Evolutionary conservation across 768 basidiomycete species (phyloP).

Genomic region (Suillus bovinus): DNA sequence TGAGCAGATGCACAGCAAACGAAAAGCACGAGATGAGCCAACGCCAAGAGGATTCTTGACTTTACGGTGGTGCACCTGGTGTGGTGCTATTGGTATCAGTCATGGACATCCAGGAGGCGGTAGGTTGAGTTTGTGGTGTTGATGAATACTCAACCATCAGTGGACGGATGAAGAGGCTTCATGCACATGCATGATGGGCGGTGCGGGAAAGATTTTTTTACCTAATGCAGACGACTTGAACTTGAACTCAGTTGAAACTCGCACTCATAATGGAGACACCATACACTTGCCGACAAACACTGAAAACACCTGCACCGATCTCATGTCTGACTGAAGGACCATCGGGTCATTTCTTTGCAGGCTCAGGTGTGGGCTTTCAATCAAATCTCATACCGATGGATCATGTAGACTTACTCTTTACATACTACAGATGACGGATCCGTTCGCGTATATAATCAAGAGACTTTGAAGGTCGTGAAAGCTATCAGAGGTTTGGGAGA

Average conservation of each 20-base stretch:
- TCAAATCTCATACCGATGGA: neutral
- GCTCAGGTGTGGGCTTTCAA: slow-evolving; percentile 51
- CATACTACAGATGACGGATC: slow-evolving; percentile 58
- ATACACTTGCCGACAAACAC: slow-evolving; percentile 20
- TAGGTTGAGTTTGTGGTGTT: too few relatives aligned
- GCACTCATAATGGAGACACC: slow-evolving; percentile 6
- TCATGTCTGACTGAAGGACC: slow-evolving; percentile 55
- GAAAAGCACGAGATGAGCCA: too few relatives aligned
- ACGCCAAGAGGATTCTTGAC: too few relatives aligned
- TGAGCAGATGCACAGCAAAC: too few relatives aligned
- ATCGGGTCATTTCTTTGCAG: slow-evolving; percentile 52
- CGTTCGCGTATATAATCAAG: slow-evolving; percentile 63
- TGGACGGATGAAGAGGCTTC: too few relatives aligned
- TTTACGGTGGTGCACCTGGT: too few relatives aligned
- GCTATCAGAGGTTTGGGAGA: slow-evolving; percentile 63
- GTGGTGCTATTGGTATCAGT: too few relatives aligned
- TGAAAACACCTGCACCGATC: slow-evolving; percentile 50
- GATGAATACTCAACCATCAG: too few relatives aligned
- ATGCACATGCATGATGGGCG: too few relatives aligned
- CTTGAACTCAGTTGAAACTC: neutral
- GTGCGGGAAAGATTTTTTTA: too few relatives aligned
- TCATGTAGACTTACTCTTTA: slow-evolving; percentile 5
- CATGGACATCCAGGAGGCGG: too few relatives aligned
- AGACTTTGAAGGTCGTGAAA: slow-evolving; percentile 59
- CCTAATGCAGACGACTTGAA: too few relatives aligned